Percentiles rank a stretch among this genome's conserved stretches.
Conservation (phyloP, 225 moss, liverwort and hornwort genomes). For the Ulota crispa region DNA sequence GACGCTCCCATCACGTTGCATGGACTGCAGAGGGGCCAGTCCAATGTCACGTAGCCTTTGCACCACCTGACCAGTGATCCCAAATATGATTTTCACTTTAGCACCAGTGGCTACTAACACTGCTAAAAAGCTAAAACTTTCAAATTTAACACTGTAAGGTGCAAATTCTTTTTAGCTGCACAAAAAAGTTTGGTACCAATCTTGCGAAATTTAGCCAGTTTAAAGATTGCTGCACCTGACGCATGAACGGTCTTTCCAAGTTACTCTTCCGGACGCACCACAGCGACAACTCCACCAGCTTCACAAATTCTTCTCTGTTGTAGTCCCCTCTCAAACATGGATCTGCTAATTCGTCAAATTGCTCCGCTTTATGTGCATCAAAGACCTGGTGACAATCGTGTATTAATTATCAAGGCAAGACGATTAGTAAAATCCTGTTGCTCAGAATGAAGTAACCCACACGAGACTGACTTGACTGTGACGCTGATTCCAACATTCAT, state of each 20-base stretch:
- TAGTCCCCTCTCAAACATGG: conserved; percentile 24
- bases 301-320: conserved; percentile 27
- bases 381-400: conserved; percentile 26
- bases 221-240: conserved; percentile 20
- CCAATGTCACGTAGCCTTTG: conserved; percentile 50
- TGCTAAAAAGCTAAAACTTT: no score
- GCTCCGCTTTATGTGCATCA: conserved; percentile 22
- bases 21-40: conserved; percentile 28
- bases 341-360: conserved; percentile 33
- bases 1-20: conserved; percentile 22
- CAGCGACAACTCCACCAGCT: conserved; percentile 42
- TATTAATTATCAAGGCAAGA: background rate
- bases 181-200: no score
- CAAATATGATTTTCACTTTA: no score
- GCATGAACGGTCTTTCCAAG: conserved; percentile 46
- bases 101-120: no score
- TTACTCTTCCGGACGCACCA: conserved; percentile 42
- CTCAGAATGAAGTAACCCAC: background rate
- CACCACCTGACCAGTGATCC: conserved; percentile 34
- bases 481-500: background rate
- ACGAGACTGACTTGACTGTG: background rate
- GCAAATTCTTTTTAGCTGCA: no score
- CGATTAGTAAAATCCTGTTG: background rate
- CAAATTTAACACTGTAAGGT: no score
- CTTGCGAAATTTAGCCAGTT: no score